Evolutionary conservation across 805 yeast species (phyloP), one percentile per base, ranked within the genome.

Genomic region (Saturnispora gosingensis): DNA sequence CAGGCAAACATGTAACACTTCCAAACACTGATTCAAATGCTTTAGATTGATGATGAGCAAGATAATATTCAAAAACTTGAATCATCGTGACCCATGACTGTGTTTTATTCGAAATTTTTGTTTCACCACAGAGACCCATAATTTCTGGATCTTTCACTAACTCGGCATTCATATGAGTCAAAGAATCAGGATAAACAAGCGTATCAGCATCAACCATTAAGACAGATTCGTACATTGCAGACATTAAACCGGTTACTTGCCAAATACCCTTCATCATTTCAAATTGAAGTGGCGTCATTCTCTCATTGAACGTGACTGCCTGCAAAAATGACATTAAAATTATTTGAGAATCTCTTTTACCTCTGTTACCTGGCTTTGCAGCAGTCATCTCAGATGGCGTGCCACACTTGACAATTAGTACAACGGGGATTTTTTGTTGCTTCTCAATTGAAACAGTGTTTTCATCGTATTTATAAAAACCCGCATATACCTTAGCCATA

Each of bases 131-230:
- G 43, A 89, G 72, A 2, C 97, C 97, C 95, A 89, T 89, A 52
- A 89, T 74, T 56, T 72, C 73, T 0, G 96, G 95, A 63, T 89
- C 91, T 60, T 79, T 83, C 22, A 87, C 89, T 87, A 89, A 82
- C 60, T 85, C 87, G 1, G 95, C 96, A 56, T 78, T 74, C 96
- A 89, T 87, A 62, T 90, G 97, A 7, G 93, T 85, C 56, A 88
- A 62, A 4, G 91, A 82, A 65, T 90, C 96, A 0, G 95, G 95
- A 66, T 74, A 87, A 3, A 89, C 88, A 62, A 81, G 81, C 0
- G 97, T 88, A 69, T 89, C 97, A 4, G 97, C 97, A 70, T 89
- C 97, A 34, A 89, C 96, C 96, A 89, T 89, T 32, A 90, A 69
- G 40, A 86, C 82, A 38, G 84, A 72, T 64, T 89, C 97, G 66